A percentile compares a stretch with the other conserved stretches of the same genome.
phyloP scores from a whole-genome alignment of 139 green algal genomes.

The Auxenochlorella pyrenoidosa region DNA sequence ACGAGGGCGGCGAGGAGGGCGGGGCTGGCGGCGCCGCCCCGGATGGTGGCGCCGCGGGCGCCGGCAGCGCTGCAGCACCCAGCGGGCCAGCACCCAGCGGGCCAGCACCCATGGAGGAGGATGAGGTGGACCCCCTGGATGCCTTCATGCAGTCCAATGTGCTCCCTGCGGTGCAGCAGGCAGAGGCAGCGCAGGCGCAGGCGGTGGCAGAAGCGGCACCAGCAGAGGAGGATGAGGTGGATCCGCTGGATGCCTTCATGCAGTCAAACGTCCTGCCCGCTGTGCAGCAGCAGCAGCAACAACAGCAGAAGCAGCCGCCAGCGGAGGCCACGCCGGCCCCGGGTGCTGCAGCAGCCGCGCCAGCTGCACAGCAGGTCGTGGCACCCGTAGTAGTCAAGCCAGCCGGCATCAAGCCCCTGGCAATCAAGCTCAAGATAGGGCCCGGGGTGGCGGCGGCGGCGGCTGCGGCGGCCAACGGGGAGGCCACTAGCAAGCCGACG shows the following conservation, averaged over 20 bases:
- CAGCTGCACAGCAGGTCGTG: constrained; percentile 1
- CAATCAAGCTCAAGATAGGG: background rate
- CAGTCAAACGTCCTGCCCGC: constrained; percentile 58
- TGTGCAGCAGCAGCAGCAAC: constrained; percentile 24
- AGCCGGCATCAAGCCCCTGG: background rate
- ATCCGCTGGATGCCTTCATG: constrained; percentile 98
- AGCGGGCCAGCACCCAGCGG: too few relatives aligned
- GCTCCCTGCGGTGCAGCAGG: constrained; percentile 52
- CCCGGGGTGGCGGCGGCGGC: background rate
- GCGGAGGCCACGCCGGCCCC: background rate
- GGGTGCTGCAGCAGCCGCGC: constrained; percentile 10
- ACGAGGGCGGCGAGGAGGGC: constrained; percentile 31
- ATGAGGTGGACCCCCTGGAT: constrained; percentile 92
- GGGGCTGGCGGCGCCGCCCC: background rate
- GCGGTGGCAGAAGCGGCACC: background rate
- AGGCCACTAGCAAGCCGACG: constrained; percentile 22
- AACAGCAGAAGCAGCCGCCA: constrained; percentile 14
- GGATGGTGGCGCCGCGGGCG: background rate
- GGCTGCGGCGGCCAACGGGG: background rate
- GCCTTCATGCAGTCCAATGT: constrained; percentile 90
- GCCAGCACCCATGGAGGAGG: constrained; percentile 39
- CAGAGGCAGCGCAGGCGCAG: background rate
- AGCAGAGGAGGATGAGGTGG: constrained; percentile 38
- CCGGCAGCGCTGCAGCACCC: background rate
- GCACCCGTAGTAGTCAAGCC: constrained; percentile 8